phyloP scores from a whole-genome alignment of 176 grass and related monocot species.

The Cocos nucifera region DNA sequence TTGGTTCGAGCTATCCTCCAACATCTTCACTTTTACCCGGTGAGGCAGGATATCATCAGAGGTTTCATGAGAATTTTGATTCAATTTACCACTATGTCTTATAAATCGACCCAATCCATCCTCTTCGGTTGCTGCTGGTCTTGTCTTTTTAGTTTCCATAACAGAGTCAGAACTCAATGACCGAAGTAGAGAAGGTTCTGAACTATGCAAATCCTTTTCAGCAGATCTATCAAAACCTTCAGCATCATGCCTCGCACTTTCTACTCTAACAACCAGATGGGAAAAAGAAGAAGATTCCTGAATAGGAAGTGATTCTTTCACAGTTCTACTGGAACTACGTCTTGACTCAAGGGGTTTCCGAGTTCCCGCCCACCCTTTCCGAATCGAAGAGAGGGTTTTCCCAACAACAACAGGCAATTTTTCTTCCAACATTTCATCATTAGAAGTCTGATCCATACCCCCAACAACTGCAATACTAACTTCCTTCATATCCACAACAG shows the following conservation, averaged over 20 bases:
- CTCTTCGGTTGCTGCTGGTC: slow-evolving; percentile 1
- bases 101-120: slow-evolving; percentile 9
- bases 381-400: slow-evolving; percentile 14
- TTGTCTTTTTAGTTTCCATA: slow-evolving; percentile 17
- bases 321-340: slow-evolving; percentile 12
- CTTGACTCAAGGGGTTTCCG: slow-evolving; percentile 16
- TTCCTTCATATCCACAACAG: neutral
- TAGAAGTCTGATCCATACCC: slow-evolving; percentile 8
- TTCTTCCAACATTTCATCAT: slow-evolving; percentile 4
- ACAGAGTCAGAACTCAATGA: neutral
- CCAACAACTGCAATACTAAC: neutral
- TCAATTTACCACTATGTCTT: slow-evolving; percentile 1
- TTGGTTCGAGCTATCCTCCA: too few relatives aligned
- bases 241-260: slow-evolving; percentile 1
- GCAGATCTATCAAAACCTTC: neutral
- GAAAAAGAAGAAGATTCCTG: slow-evolving; percentile 9
- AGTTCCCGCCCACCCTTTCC: slow-evolving; percentile 22
- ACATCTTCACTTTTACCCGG: slow-evolving; percentile 14
- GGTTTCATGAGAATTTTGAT: slow-evolving; percentile 3
- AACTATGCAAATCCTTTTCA: slow-evolving; percentile 1
- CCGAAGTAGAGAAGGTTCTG: neutral
- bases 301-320: slow-evolving; percentile 9
- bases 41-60: slow-evolving; percentile 17
- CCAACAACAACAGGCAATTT: neutral
- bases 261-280: neutral